A percentile compares a stretch with the other conserved stretches of the same genome.
phyloP scores from a whole-genome alignment of 345 rosid species.

The Chamaenerion angustifolium region DNA sequence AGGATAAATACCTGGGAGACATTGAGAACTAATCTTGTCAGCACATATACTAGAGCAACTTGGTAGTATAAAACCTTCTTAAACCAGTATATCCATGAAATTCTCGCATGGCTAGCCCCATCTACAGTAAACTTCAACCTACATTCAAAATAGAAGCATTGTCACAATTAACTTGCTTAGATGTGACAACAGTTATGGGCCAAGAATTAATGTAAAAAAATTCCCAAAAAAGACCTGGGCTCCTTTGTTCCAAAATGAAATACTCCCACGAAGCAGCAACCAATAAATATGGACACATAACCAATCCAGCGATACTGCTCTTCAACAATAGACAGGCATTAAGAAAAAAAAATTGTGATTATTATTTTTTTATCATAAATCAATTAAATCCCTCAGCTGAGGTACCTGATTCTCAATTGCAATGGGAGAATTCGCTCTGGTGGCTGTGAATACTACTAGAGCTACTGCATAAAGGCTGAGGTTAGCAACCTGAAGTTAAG shows the following conservation, averaged over 20 bases:
- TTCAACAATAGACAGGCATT: too few relatives aligned
- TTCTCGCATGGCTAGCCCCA: conserved; percentile 37
- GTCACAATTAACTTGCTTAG: too few relatives aligned
- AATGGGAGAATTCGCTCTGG: conserved; percentile 29
- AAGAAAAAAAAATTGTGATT: conserved; percentile 1
- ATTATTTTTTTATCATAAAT: too few relatives aligned
- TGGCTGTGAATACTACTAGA: conserved; percentile 45
- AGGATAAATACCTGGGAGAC: conserved; percentile 64
- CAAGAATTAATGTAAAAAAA: not conserved
- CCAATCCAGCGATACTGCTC: conserved; percentile 93
- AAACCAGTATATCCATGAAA: conserved; percentile 90
- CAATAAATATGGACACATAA: conserved; percentile 56
- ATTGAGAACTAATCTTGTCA: conserved; percentile 69
- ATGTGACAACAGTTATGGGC: not conserved
- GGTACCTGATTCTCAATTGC: conserved; percentile 72
- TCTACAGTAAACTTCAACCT: conserved; percentile 30
- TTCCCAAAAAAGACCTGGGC: conserved; percentile 36
- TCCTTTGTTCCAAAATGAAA: conserved; percentile 77
- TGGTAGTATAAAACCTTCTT: conserved; percentile 67
- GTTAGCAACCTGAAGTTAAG: conserved; percentile 59
- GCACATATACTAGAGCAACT: conserved; percentile 74
- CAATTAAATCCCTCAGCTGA: conserved; percentile 5
- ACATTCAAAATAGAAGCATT: conserved; percentile 4
- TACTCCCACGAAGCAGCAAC: conserved; percentile 69
- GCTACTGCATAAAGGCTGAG: conserved; percentile 79